These are phyloP conservation scores for Ailanthus altissimus DNA, from an alignment of 345 rosid genomes.

Conservation along the genomic window DNA sequence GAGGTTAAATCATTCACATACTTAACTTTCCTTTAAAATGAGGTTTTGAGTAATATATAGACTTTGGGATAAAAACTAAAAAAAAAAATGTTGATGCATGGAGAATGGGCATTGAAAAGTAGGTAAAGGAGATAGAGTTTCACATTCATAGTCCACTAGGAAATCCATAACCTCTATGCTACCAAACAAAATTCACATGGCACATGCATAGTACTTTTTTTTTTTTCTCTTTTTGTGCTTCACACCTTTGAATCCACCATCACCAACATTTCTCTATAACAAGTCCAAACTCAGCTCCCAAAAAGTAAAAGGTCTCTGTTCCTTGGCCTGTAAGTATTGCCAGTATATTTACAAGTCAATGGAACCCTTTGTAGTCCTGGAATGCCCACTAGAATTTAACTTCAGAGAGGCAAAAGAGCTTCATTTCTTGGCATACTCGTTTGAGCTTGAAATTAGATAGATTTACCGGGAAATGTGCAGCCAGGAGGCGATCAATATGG, in stretches of 20 bases:
- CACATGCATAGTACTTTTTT: conserved; percentile 22
- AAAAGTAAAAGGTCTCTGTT: conserved; percentile 22
- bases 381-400: conserved; percentile 44
- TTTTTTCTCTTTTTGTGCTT: conserved; percentile 7
- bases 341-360: conserved; percentile 8
- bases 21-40: background rate
- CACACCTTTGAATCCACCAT: conserved; percentile 19
- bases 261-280: background rate
- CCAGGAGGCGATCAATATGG: conserved; percentile 32
- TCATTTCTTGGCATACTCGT: background rate
- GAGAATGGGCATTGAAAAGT: conserved; percentile 8
- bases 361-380: background rate
- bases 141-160: conserved; percentile 45
- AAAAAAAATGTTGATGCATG: no score
- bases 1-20: no score
- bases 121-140: conserved; percentile 6
- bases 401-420: background rate
- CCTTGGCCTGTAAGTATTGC: conserved; percentile 33
- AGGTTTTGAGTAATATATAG: background rate
- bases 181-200: conserved; percentile 49
- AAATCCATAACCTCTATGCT: conserved; percentile 40
- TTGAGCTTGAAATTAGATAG: conserved; percentile 37
- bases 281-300: background rate
- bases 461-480: conserved; percentile 46
- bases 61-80: background rate